These are phyloP conservation scores for Pyricularia sp. DNA, from an alignment of 2,329 filamentous ascomycete species.

Conservation along the genomic window DNA sequence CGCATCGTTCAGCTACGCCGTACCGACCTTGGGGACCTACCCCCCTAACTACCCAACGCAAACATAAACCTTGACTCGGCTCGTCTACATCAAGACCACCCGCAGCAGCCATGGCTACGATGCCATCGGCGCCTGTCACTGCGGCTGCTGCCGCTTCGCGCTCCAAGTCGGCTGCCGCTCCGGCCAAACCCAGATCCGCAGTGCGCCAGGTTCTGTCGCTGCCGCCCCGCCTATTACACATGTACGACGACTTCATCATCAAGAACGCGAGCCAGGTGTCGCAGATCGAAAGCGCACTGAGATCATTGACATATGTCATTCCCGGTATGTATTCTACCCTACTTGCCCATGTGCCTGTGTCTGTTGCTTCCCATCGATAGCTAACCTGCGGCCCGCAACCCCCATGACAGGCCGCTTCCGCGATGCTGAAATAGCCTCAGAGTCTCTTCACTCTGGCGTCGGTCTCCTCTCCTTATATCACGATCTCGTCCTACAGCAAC, in stretches of 20 bases:
- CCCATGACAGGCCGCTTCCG: conserved; percentile 59
- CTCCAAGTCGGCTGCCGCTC: neutral
- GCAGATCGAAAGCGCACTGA: conserved; percentile 87
- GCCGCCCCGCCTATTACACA: conserved; percentile 56
- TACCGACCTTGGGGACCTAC: neutral
- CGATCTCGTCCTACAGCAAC: conserved; percentile 68
- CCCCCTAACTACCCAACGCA: neutral
- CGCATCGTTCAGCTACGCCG: neutral
- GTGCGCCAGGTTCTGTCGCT: conserved; percentile 34
- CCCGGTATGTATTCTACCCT: conserved; percentile 50
- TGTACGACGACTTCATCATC: conserved; percentile 85
- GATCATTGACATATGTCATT: conserved; percentile 92
- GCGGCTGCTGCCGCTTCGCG: neutral
- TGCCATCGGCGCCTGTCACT: neutral
- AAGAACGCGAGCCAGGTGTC: conserved; percentile 91
- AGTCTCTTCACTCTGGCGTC: conserved; percentile 81
- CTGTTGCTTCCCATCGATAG: neutral
- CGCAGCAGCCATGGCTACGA: neutral
- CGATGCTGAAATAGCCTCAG: conserved; percentile 90
- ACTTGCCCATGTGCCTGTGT: neutral
- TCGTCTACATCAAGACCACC: neutral
- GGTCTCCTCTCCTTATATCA: conserved; percentile 90
- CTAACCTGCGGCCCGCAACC: neutral
- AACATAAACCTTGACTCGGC: neutral
- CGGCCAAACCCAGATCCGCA: neutral